phyloP scores from a whole-genome alignment of 1,139 yeast genomes.

The Pichia sp. region DNA sequence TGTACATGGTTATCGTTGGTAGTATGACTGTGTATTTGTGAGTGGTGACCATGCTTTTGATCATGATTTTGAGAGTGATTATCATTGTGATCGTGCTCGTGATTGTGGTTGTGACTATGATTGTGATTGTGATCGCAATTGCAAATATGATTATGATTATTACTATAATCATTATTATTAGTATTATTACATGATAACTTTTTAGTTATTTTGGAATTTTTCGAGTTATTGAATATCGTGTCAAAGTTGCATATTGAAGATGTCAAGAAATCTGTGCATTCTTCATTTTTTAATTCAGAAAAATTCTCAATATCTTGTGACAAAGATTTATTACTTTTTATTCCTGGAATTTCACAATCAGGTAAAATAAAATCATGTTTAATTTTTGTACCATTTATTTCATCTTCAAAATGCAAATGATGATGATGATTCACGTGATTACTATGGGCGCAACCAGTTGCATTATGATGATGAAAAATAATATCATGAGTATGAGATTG shows the following conservation, averaged over 20 bases:
- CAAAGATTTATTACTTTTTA: neutral
- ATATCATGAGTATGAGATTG: conserved; percentile 17
- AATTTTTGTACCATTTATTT: conserved; percentile 21
- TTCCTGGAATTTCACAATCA: conserved; percentile 4
- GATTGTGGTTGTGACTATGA: too few relatives aligned
- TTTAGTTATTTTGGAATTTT: too few relatives aligned
- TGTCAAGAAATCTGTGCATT: conserved; percentile 12
- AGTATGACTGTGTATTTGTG: too few relatives aligned
- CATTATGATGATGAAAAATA: conserved; percentile 19
- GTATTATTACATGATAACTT: too few relatives aligned
- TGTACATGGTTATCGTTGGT: too few relatives aligned
- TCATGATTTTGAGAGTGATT: too few relatives aligned
- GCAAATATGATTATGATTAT: too few relatives aligned
- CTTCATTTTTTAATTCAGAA: neutral
- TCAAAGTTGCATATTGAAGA: conserved; percentile 12
- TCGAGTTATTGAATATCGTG: neutral
- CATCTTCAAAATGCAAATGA: conserved; percentile 26
- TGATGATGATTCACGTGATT: conserved; percentile 22
- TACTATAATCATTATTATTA: too few relatives aligned
- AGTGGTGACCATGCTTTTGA: too few relatives aligned
- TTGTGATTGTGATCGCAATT: too few relatives aligned
- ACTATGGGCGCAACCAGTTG: conserved; percentile 6
- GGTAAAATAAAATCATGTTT: conserved; percentile 27
- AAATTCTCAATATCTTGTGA: neutral
- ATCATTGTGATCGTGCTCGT: too few relatives aligned